Conservation (phyloP, 768 basidiomycete species). For the Lactarius indigo region DNA sequence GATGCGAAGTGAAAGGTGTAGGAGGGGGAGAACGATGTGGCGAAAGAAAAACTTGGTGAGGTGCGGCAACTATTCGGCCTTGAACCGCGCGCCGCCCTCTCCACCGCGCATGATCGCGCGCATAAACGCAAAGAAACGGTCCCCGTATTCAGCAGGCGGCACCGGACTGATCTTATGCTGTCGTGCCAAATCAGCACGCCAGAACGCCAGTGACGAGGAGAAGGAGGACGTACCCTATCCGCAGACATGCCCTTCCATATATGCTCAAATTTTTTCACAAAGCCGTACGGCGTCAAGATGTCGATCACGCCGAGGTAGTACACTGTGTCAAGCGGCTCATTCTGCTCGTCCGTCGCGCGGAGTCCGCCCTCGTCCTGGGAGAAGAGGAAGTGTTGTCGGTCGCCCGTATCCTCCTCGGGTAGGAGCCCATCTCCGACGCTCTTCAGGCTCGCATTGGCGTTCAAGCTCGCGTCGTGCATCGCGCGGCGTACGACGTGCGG, state of each 20-base stretch:
- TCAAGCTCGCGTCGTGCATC: slow-evolving; percentile 78
- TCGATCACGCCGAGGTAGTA: slow-evolving; percentile 98
- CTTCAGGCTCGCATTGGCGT: slow-evolving; percentile 29
- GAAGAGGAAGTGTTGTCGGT: slow-evolving; percentile 78
- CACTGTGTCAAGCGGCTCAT: slow-evolving; percentile 68
- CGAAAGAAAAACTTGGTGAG: not conserved
- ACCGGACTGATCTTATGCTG: slow-evolving; percentile 96
- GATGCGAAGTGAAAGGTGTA: slow-evolving; percentile 4
- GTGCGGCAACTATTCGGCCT: slow-evolving; percentile 34
- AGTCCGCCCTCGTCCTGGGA: slow-evolving; percentile 96
- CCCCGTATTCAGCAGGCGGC: slow-evolving; percentile 79
- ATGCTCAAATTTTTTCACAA: slow-evolving; percentile 78
- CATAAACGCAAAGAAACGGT: slow-evolving; percentile 87
- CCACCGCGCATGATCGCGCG: slow-evolving; percentile 82
- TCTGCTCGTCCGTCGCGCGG: slow-evolving; percentile 83
- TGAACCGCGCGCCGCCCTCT: slow-evolving; percentile 55
- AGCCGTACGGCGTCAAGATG: slow-evolving; percentile 86
- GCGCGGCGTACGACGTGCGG: slow-evolving; percentile 83
- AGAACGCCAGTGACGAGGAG: not conserved
- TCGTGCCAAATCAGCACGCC: slow-evolving; percentile 13
- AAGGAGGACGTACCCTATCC: slow-evolving; percentile 67
- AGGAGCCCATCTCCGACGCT: slow-evolving; percentile 43
- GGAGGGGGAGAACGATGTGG: not conserved
- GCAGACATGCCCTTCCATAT: slow-evolving; percentile 88
- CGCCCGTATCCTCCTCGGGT: slow-evolving; percentile 62